Base-by-base conservation (phyloP, 2,329 filamentous ascomycete species). In the Cladobotryum protrusum region DNA sequence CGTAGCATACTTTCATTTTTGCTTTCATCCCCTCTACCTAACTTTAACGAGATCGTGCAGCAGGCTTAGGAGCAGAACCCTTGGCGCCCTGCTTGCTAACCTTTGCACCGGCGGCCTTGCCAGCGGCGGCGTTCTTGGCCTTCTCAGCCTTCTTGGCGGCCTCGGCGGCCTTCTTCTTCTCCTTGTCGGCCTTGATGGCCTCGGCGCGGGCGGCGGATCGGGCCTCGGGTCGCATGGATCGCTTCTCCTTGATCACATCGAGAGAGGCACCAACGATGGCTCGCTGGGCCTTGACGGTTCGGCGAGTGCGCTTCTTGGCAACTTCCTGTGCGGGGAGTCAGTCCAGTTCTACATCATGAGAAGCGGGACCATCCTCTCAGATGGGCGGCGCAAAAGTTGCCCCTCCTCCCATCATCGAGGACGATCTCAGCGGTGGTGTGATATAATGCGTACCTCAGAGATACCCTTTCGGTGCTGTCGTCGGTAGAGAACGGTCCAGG, bases 381-480 rank as follows among this genome's bases (percentile, higher is more conserved):
- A 17, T n/a, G 12, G 35, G 35, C 35, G 35, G 35, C 35, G 35
- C 35, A n/a, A n/a, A 17, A 6, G 35, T n/a, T n/a, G 3, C 35
- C 4, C 35, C 35, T 6, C 35, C 5, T 5, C 35, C 35, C 35
- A 5, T 37, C 35, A 40, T 40, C 37, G 37, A 18, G 6, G 13
- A 18, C 37, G 15, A 40, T 17, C 15, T 5, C 17, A 15, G 17
- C 3, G 15, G 37, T 12, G 17, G 4, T 19, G 37, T 20, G 20
- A 20, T 14, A n/a, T 50, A 43, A 39, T 58, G 57, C 87, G 79
- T 86, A 97, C 93, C 91, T 99, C 93, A 83, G 92, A 95, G 79
- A 97, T 95, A 86, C 93, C 93, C 90, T 99, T 99, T 83, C 91
- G 93, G 87, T 96, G 92, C 81, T 95, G 89, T 78, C 92, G 88